A percentile compares a stretch with the other conserved stretches of the same genome.
Conservation (phyloP, 352 stramenopile genomes). For the Globisporangium spinosum region DNA sequence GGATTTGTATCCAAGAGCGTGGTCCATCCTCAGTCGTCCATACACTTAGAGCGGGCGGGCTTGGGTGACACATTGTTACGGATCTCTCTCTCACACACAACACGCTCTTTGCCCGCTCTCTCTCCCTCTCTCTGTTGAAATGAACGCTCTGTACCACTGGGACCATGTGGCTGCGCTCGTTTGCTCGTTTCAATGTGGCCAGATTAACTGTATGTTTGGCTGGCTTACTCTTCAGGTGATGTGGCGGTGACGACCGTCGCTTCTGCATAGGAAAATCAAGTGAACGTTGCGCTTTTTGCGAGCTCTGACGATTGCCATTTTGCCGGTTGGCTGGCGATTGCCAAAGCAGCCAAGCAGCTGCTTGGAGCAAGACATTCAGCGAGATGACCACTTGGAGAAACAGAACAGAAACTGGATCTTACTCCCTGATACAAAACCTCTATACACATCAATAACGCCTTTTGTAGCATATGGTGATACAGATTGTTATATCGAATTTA, state of each 20-base stretch:
- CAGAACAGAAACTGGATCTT: not conserved
- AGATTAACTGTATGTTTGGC: not conserved
- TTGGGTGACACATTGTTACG: not conserved
- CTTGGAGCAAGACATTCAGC: not conserved
- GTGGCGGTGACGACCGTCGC: not conserved
- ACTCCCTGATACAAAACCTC: not conserved
- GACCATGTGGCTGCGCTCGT: not conserved
- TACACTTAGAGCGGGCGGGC: slow-evolving; percentile 2
- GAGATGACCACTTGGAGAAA: not conserved
- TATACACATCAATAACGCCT: not conserved
- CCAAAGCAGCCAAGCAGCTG: not conserved
- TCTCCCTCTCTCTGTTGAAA: not conserved
- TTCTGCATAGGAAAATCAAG: not conserved
- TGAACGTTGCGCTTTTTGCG: not conserved
- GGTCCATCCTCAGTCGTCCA: not conserved
- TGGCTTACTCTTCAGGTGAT: not conserved
- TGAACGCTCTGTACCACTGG: slow-evolving; percentile 3
- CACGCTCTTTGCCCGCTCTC: slow-evolving; percentile 1
- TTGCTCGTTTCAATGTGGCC: slow-evolving; percentile 8
- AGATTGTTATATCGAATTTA: not conserved
- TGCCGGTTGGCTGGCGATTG: not conserved
- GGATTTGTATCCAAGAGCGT: not conserved
- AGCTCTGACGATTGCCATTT: not conserved
- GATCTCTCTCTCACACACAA: slow-evolving; percentile 1
- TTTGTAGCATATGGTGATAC: not conserved